Evolutionary conservation across 2,329 filamentous ascomycete genomes (phyloP).

Genomic region (Colletotrichum acutatum): DNA sequence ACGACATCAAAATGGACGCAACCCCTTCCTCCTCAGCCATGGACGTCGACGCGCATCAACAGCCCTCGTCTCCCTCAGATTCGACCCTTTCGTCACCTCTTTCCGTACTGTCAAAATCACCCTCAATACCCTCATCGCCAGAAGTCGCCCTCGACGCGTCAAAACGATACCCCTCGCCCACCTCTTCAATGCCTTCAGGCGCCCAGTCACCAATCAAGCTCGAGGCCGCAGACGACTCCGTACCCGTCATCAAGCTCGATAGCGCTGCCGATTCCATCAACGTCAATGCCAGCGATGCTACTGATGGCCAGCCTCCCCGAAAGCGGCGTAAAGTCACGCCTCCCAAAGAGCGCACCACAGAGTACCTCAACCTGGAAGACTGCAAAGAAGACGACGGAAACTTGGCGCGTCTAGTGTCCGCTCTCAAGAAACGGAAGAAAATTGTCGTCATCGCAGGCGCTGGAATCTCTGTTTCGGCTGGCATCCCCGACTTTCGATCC

Average conservation of each 20-base stretch:
- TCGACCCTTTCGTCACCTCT: conserved; percentile 64
- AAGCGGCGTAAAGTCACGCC: conserved; percentile 79
- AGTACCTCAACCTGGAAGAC: conserved; percentile 77
- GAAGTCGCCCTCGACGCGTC: conserved; percentile 48
- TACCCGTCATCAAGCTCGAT: conserved; percentile 42
- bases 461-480: conserved; percentile 95
- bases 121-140: conserved; percentile 61
- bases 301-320: conserved; percentile 74
- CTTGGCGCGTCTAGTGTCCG: conserved; percentile 77
- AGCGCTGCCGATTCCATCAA: conserved; percentile 34
- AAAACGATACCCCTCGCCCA: conserved; percentile 64
- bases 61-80: conserved; percentile 41
- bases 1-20: conserved; percentile 28
- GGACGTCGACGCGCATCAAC: conserved; percentile 25
- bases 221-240: conserved; percentile 48
- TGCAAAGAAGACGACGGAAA: conserved; percentile 60
- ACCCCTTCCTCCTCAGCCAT: conserved; percentile 28
- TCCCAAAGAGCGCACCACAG: conserved; percentile 77
- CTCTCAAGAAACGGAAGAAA: conserved; percentile 89
- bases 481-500: conserved; percentile 97
- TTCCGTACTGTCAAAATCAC: conserved; percentile 64
- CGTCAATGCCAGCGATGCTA: conserved; percentile 60
- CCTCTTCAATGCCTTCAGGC: conserved; percentile 54
- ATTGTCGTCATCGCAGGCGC: conserved; percentile 97
- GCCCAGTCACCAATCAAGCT: conserved; percentile 62